Base-by-base conservation (phyloP, 768 basidiomycete genomes). In the Strobilomyces dryophilus region DNA sequence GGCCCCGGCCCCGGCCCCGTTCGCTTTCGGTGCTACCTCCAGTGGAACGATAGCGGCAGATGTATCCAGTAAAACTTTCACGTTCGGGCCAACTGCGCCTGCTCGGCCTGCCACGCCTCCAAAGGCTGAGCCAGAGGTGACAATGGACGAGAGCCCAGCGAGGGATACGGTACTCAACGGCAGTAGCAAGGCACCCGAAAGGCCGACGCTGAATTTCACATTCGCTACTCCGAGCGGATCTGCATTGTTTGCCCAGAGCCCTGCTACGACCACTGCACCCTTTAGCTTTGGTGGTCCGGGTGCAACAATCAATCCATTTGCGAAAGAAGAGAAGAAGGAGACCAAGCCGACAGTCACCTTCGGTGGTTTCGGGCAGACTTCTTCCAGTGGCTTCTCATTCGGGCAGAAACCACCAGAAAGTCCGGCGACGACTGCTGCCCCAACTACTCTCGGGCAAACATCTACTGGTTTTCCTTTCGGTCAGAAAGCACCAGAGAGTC, bases 71-170 rank as follows among this genome's bases (percentile, higher is more conserved):
- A 82, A 82, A 58, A 65, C 78, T 11, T 86, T 87, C 55, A 39
- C 72, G 14, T 87, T 88, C 53, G 82, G 81, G 32, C 56, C 71
- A 31, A 52, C 76, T 12, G 58, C 71, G 11, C 42, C 67, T 41
- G 66, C 74, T 26, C 74, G 84, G 20, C 76, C 86, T n/a, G 70
- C 73, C 6, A 89, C 87, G 0, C 86, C 87, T 10, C 88, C 88
- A 3, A 81, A 75, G 52, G 73, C 74, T 32, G 84, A 83, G 42
- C 78, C 83, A 45, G 88, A 88, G 54, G 79, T 86, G 58, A 79
- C 71, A 51, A 91, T 91, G 89, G 89, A 91, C 37, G 89, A 90
- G 68, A 91, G 89, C 58, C 89, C 89, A 1, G 82, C 79, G 3
- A 76, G 87, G 53, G 84, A 85, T 9, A 70, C 81, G 61, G 78